These are phyloP conservation scores for Nemania diffusa DNA, from an alignment of 2,329 filamentous ascomycete genomes.

Conservation along the genomic window DNA sequence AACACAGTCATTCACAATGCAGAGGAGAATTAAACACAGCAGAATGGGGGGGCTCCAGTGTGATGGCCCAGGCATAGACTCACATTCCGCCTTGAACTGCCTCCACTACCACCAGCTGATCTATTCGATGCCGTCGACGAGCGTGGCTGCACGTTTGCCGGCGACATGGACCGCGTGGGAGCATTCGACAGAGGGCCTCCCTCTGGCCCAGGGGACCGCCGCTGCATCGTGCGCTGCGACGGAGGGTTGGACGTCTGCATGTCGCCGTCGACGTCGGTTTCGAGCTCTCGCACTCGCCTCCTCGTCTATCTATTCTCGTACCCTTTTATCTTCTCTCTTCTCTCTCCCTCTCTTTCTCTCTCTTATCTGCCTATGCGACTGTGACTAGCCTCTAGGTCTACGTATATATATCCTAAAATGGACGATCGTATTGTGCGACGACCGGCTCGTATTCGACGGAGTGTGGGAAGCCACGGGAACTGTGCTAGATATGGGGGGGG, in stretches of 20 bases:
- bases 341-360: conserved; percentile 15
- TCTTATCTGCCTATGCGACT: conserved; percentile 23
- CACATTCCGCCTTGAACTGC: conserved; percentile 65
- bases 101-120: conserved; percentile 59
- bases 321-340: conserved; percentile 13
- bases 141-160: conserved; percentile 68
- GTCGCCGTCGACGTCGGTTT: conserved; percentile 35
- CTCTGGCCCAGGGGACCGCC: conserved; percentile 72
- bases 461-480: conserved; percentile 16
- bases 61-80: conserved; percentile 52
- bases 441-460: conserved; percentile 27
- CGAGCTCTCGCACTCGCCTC: conserved; percentile 7
- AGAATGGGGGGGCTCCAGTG: conserved; percentile 22
- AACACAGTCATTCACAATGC: conserved; percentile 13
- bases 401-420: conserved; percentile 38
- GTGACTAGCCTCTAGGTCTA: conserved; percentile 27
- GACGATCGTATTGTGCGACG: conserved; percentile 25
- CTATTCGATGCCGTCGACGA: conserved; percentile 73
- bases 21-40: conserved; percentile 31
- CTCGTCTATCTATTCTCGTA: conserved; percentile 31
- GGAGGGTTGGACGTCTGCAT: conserved; percentile 64
- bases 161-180: conserved; percentile 68
- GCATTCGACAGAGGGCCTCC: conserved; percentile 64
- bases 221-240: conserved; percentile 66
- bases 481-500: conserved; percentile 17